Base-by-base conservation (phyloP, 2,329 filamentous ascomycete species). In the Pleurostoma richardsiae region DNA sequence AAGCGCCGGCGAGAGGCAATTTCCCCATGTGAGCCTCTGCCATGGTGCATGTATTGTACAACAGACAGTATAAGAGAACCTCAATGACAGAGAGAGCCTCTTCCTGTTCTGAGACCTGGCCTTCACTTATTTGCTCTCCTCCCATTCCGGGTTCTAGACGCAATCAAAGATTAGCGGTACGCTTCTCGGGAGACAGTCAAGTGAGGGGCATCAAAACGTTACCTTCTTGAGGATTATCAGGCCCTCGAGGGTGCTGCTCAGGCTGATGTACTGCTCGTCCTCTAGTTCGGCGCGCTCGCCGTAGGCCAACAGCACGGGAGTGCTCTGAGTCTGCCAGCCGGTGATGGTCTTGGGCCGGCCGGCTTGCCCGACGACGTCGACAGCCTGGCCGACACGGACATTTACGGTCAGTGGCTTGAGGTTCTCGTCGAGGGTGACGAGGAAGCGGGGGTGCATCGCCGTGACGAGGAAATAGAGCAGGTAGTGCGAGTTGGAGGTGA, bases 321-420 rank as follows among this genome's bases (percentile, higher is more conserved):
- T 99, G 73, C 89, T 96, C 76, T 99, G 94, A 55, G 94, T 99
- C 71, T 99, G 94, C 94, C 94, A 99, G 45, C 94, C 94, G 7
- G 94, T 99, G 60, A 99, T 99, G 3, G 94, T 99, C 85, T 99
- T 97, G 56, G 94, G 94, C 52, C 92, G 82, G 64, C 94, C 94
- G 10, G 95, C 94, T 68, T 97, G 94, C 44, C 94, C 95, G 39
- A 99, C 94, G 39, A 99, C 91, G 64, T 99, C 94, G 26, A 99
- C 95, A 11, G 95, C 94, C 71, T 99, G 95, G 67, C 94, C 94
- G 40, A 99, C 92, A 30, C 94, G 87, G 11, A 99, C 94, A 59
- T 96, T 97, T 62, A 97, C 91, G 45, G 89, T 92, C 52, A 99
- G 73, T 4, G 94, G 94, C 71, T 96, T 87, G 46, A 99, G 79